Base-by-base conservation (phyloP, 768 basidiomycete genomes). In the Pulveroboletus sp. region DNA sequence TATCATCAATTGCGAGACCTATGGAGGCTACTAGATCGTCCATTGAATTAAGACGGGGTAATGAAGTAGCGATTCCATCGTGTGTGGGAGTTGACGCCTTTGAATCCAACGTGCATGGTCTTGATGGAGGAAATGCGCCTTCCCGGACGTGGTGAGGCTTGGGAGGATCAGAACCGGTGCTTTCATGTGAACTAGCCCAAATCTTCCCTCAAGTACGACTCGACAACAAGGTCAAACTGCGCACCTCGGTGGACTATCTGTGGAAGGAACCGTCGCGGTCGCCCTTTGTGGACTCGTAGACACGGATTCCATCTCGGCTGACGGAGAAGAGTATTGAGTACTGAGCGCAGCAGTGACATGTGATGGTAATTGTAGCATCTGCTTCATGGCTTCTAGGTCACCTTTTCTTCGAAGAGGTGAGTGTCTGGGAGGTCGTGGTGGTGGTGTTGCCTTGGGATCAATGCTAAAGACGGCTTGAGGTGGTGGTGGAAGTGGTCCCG, bases 401-500 rank as follows among this genome's bases (percentile, higher is more conserved):
- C 72, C 67, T 56, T 65, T 70, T 40, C 61, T 66, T 44, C 72
- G 76, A 17, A 78, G 51, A 21, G 83, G 82, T 11, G 83, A 82
- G 56, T 80, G 74, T 5, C 83, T 71, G 37, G 85, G 81, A 31
- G 83, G 82, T 35, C 81, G 79, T 51, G 84, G 82, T 3, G 74
- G 69, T 21, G 83, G 81, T 10, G 78, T 73, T 8, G 76, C 69
- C 43, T 64, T 72, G 11, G 71, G 70, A 43, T 76, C 71, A 30
- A 81, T 73, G 50, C 70, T 71, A 47, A 81, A 76, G 49, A 73
- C 65, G 17, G 82, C 76, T 50, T 81, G 73, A 3, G 86, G 85
- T 8, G 85, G 86, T 30, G 80, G 79, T 27, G 87, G 86, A 51
- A 86, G 73, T 41, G 87, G 86, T 5, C 85, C 84, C 37, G 86